These are phyloP conservation scores for Trichosporon sp. DNA, from an alignment of 1,284 basidiomycete genomes.

Conservation along the genomic window DNA sequence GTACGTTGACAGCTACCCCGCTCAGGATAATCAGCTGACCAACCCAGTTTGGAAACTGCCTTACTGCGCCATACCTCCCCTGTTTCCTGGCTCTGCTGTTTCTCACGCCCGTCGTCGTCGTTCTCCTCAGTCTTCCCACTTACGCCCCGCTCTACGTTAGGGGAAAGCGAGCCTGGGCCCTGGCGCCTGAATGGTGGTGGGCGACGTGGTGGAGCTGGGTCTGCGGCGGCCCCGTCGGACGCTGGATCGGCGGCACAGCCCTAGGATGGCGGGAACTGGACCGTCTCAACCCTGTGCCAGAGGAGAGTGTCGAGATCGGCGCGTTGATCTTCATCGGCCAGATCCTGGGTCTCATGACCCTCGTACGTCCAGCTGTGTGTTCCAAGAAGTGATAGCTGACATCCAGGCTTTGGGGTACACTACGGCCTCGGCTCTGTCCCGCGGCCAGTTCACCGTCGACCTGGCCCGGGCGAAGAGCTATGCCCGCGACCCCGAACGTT, in stretches of 20 bases:
- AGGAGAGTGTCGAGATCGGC: constrained; percentile 33
- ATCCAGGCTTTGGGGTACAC: constrained; percentile 40
- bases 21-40: not conserved
- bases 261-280: constrained; percentile 49
- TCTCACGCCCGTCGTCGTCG: constrained; percentile 35
- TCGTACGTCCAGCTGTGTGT: constrained; percentile 33
- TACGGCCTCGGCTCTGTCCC: constrained; percentile 32
- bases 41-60: constrained; percentile 51
- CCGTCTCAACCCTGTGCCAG: constrained; percentile 26
- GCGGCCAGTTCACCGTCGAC: constrained; percentile 46
- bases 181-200: constrained; percentile 40
- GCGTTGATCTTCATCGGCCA: constrained; percentile 35
- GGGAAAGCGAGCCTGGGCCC: constrained; percentile 32
- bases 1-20: constrained; percentile 32
- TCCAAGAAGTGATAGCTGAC: not conserved
- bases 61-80: constrained; percentile 47
- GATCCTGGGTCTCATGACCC: constrained; percentile 39
- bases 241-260: constrained; percentile 38
- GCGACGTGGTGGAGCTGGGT: constrained; percentile 44
- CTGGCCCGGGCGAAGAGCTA: constrained; percentile 36
- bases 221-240: constrained; percentile 45
- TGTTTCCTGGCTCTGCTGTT: constrained; percentile 42
- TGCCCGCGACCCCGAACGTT: constrained; percentile 24
- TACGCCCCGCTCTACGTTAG: constrained; percentile 29
- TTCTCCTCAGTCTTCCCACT: constrained; percentile 37